A percentile compares a stretch with the other conserved stretches of the same genome.
phyloP scores from a whole-genome alignment of 257 asterid species.

The Solanum okadae region DNA sequence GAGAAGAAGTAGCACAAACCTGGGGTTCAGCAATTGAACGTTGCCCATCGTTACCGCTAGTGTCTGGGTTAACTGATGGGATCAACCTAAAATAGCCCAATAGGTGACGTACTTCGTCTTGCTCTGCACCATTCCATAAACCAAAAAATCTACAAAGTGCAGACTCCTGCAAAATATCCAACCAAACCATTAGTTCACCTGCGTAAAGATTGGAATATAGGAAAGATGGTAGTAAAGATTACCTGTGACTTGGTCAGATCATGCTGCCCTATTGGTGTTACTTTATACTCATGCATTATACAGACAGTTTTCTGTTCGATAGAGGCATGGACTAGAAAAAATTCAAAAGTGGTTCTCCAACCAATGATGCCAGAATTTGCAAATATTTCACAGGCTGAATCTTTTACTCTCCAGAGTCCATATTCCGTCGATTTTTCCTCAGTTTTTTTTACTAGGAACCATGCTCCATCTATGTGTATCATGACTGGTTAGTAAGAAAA shows the following conservation, averaged over 20 bases:
- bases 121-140: background rate
- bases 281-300: conserved; percentile 54
- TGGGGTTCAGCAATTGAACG: conserved; percentile 11
- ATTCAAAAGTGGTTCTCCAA: conserved; percentile 51
- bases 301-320: conserved; percentile 28
- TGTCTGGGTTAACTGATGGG: conserved; percentile 6
- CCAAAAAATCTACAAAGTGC: conserved; percentile 46
- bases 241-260: conserved; percentile 33
- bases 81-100: background rate
- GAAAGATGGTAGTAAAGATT: background rate
- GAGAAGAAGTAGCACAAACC: conserved; percentile 24
- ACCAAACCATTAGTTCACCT: conserved; percentile 21
- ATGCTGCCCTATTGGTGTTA: conserved; percentile 15
- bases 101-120: background rate
- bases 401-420: conserved; percentile 56
- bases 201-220: background rate
- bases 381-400: conserved; percentile 33
- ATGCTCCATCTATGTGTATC: conserved; percentile 39
- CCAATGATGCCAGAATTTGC: conserved; percentile 31
- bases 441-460: conserved; percentile 34
- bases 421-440: conserved; percentile 19
- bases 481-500: background rate
- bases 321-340: conserved; percentile 27
- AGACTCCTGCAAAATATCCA: conserved; percentile 45
- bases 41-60: background rate